phyloP scores from a whole-genome alignment of 371 early-diverging fungal genomes.

The Haplosporangium sp. region DNA sequence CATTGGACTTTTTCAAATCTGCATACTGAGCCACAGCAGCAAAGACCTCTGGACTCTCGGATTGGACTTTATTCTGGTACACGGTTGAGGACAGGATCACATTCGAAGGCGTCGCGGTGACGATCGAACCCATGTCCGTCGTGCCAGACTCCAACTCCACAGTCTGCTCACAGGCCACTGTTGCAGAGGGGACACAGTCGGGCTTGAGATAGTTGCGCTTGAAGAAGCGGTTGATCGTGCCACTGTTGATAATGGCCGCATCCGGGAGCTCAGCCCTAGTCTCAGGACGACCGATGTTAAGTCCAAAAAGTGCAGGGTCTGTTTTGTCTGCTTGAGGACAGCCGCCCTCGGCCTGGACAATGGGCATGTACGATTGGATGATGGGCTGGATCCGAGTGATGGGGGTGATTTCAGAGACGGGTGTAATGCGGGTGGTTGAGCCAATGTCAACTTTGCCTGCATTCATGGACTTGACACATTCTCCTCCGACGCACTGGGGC shows the following conservation, averaged over 20 bases:
- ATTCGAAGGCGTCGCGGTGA: slow-evolving; percentile 22
- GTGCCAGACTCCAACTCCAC: slow-evolving; percentile 8
- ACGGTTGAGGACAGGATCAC: slow-evolving; percentile 27
- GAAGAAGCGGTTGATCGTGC: neutral
- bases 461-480: slow-evolving; percentile 18
- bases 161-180: slow-evolving; percentile 18
- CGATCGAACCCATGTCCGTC: slow-evolving; percentile 39
- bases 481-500: slow-evolving; percentile 12
- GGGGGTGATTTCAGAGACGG: slow-evolving; percentile 34
- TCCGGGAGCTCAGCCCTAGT: neutral
- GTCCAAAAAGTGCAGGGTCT: too few species aligned
- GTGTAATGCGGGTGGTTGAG: slow-evolving; percentile 29
- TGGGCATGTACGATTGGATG: slow-evolving; percentile 30
- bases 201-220: slow-evolving; percentile 2
- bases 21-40: slow-evolving; percentile 24
- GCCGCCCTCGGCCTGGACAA: slow-evolving; percentile 27
- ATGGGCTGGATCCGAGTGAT: slow-evolving; percentile 50
- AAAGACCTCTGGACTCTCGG: slow-evolving; percentile 15
- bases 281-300: too few species aligned
- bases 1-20: slow-evolving; percentile 7
- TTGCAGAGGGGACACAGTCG: slow-evolving; percentile 25
- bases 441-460: slow-evolving; percentile 26
- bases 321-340: too few species aligned
- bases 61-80: slow-evolving; percentile 38
- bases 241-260: slow-evolving; percentile 1